These are phyloP conservation scores for Fusarium odoratissimum DNA, from an alignment of 2,329 filamentous ascomycete species.

Conservation along the genomic window DNA sequence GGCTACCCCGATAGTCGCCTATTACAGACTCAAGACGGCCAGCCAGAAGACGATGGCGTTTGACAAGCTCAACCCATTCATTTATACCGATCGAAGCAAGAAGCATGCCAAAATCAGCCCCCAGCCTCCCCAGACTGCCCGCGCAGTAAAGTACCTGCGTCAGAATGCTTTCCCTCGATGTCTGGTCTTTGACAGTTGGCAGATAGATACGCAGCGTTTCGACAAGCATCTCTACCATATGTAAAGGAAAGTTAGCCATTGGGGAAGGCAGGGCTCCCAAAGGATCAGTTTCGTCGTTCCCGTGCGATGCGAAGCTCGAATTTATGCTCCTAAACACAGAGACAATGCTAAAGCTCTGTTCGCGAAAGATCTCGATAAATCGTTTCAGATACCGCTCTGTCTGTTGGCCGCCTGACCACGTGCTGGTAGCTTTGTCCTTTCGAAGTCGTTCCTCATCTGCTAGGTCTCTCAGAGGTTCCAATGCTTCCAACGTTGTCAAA, in stretches of 20 bases:
- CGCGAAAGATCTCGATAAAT: slow-evolving; percentile 96
- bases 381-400: slow-evolving; percentile 94
- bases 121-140: slow-evolving; percentile 87
- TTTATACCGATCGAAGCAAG: slow-evolving; percentile 70
- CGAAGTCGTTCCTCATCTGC: slow-evolving; percentile 83
- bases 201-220: slow-evolving; percentile 81
- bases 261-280: slow-evolving; percentile 77
- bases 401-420: slow-evolving; percentile 82
- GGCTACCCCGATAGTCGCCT: slow-evolving; percentile 58
- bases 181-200: slow-evolving; percentile 82
- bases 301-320: slow-evolving; percentile 51
- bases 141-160: slow-evolving; percentile 96
- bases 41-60: slow-evolving; percentile 86
- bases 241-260: slow-evolving; percentile 84
- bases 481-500: slow-evolving; percentile 80
- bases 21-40: slow-evolving; percentile 79
- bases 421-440: slow-evolving; percentile 55
- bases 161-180: slow-evolving; percentile 84
- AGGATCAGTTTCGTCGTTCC: slow-evolving; percentile 42
- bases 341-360: slow-evolving; percentile 95
- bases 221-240: slow-evolving; percentile 83
- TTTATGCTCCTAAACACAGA: slow-evolving; percentile 91
- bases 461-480: slow-evolving; percentile 86
- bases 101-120: slow-evolving; percentile 92
- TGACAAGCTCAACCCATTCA: slow-evolving; percentile 91